Evolutionary conservation across 305 asterid species (phyloP).

Genomic region (Fraxinus dipetala): DNA sequence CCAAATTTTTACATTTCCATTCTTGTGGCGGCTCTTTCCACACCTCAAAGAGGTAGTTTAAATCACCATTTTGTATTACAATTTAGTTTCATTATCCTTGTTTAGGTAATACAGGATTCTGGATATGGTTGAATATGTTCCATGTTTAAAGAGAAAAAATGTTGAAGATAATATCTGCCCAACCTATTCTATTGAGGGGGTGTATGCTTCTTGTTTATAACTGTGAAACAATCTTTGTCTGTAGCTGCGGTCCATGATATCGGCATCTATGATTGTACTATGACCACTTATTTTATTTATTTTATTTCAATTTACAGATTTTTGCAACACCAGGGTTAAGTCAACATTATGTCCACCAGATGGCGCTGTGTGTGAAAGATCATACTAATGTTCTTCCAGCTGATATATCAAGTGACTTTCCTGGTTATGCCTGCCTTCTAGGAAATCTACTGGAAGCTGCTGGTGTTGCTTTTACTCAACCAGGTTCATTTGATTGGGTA

Average conservation of each 20-base stretch:
- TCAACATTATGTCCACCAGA: slow-evolving; percentile 66
- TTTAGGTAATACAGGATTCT: slow-evolving; percentile 3
- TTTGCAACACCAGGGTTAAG: slow-evolving; percentile 66
- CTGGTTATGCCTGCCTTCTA: slow-evolving; percentile 83
- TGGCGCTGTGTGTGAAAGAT: slow-evolving; percentile 67
- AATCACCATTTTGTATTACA: slow-evolving; percentile 8
- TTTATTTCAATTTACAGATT: slow-evolving; percentile 45
- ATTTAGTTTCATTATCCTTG: slow-evolving; percentile 6
- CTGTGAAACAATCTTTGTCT: slow-evolving; percentile 9
- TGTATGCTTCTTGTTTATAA: background rate
- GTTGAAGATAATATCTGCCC: slow-evolving; percentile 1
- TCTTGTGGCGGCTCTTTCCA: slow-evolving; percentile 81
- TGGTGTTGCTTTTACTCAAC: slow-evolving; percentile 56
- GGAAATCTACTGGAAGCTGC: slow-evolving; percentile 90
- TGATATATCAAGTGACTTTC: slow-evolving; percentile 71
- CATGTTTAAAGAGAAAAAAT: background rate
- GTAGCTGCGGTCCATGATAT: background rate
- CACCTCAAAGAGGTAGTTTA: slow-evolving; percentile 75
- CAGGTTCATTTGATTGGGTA: slow-evolving; percentile 78
- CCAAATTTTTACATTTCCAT: slow-evolving; percentile 83
- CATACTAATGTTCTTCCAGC: slow-evolving; percentile 56
- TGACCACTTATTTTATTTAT: slow-evolving; percentile 17
- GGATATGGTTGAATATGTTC: slow-evolving; percentile 18
- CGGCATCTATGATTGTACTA: background rate
- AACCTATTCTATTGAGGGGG: slow-evolving; percentile 7